Conservation (phyloP, 768 basidiomycete species). For the Rhodotorula graminis region DNA sequence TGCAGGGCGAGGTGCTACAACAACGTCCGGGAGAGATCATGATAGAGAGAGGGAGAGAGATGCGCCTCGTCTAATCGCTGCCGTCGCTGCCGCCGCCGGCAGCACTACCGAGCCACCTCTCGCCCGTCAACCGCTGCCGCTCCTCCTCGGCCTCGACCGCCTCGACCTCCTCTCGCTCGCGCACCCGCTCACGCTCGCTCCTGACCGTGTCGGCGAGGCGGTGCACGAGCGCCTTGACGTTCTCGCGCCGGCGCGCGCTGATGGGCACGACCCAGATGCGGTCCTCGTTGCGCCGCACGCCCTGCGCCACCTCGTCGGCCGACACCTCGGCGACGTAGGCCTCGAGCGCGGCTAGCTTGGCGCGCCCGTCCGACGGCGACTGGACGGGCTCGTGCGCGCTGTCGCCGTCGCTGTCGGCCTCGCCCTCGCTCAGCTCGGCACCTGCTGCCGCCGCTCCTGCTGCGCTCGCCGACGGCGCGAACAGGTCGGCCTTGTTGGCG, state of each 20-base stretch:
- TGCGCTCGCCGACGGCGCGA: slow-evolving; percentile 52
- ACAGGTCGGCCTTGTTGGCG: slow-evolving; percentile 90
- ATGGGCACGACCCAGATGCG: slow-evolving; percentile 60
- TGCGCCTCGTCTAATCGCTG: neutral
- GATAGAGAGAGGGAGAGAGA: neutral
- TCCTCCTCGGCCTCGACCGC: slow-evolving; percentile 58
- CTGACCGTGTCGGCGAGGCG: slow-evolving; percentile 68
- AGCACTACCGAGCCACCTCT: neutral
- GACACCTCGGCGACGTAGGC: neutral
- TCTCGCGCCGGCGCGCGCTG: slow-evolving; percentile 81
- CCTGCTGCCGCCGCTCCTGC: slow-evolving; percentile 23
- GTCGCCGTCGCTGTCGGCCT: slow-evolving; percentile 52
- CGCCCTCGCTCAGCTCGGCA: slow-evolving; percentile 48
- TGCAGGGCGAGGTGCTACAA: neutral
- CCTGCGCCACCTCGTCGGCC: slow-evolving; percentile 46
- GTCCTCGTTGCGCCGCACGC: slow-evolving; percentile 50
- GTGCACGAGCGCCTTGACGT: slow-evolving; percentile 64
- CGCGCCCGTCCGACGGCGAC: neutral
- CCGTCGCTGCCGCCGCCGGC: neutral
- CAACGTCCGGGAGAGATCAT: neutral
- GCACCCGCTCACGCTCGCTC: slow-evolving; percentile 71
- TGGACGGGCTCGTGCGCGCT: slow-evolving; percentile 53
- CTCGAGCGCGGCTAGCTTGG: slow-evolving; percentile 6
- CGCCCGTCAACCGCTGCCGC: slow-evolving; percentile 51
- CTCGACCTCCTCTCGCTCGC: slow-evolving; percentile 67